Evolutionary conservation across 1,139 yeast species (phyloP), one percentile per base, ranked within the genome.

Genomic region (Geotrichum citri-aurantii): DNA sequence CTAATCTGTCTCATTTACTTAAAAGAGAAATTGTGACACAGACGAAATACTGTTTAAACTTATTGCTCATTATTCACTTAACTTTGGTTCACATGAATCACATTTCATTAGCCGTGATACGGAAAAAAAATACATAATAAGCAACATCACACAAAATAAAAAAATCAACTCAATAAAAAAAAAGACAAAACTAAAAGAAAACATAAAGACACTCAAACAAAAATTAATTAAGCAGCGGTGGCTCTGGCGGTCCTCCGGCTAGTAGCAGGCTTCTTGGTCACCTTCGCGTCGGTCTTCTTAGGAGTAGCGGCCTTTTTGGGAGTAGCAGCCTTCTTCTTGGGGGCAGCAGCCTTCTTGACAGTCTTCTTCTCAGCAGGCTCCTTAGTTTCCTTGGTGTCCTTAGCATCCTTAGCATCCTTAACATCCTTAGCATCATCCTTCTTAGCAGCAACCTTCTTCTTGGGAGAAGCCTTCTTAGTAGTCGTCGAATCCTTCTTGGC

Each of bases 401-500:
- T 26, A 7, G 7, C 29, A 26, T 65, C 65, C 56, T 60, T 64
- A 62, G 65, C 65, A 66, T 68, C 69, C 62, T 68, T 65, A 48
- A 68, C 73, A 50, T 65, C 68, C 59, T 65, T 65, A 52, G 63
- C 66, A 33, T 52, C 64, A 48, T 57, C 60, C 62, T 67, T 64
- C 66, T 67, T 70, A 17, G 52, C 29, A 33, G 46, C 66, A 62
- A 72, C 75, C 76, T 84, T 88, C 81, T 86, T 84, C 86, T 87
- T 86, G 74, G 96, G 92, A 63, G 93, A 85, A 69, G 80, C 80
- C 75, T 74, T 81, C 77, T 84, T 86, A 23, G 47, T n/a, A 6
- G 46, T 2, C 65, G 79, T 73, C 65, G 90, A 86, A 76, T 84
- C 85, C 60, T 81, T 44, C 19, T 23, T 37, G 21, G 46, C 29